phyloP scores from a whole-genome alignment of 2,329 filamentous ascomycete genomes.

The Endoconidiophora polonica region DNA sequence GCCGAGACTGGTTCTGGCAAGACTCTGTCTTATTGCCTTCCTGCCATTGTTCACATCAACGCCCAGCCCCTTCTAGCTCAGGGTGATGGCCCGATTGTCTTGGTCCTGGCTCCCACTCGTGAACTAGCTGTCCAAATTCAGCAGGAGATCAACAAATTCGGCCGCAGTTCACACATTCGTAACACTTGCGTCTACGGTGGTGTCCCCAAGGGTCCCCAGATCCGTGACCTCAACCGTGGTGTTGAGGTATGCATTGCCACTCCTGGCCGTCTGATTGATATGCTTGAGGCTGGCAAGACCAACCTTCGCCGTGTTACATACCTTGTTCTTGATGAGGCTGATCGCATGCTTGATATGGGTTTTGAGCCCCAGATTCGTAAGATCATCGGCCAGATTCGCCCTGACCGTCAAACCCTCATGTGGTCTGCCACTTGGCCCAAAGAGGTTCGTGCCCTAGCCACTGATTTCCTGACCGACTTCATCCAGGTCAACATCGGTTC shows the following conservation, averaged over 20 bases:
- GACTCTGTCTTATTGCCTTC: slow-evolving; percentile 95
- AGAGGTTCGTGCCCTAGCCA: slow-evolving; percentile 82
- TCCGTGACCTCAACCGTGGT: slow-evolving; percentile 82
- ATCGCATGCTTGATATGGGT: slow-evolving; percentile 99
- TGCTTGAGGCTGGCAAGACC: slow-evolving; percentile 95
- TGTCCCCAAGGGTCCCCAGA: slow-evolving; percentile 95
- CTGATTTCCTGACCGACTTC: slow-evolving; percentile 85
- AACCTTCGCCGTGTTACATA: slow-evolving; percentile 97
- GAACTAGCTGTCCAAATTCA: slow-evolving; percentile 98
- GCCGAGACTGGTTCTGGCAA: slow-evolving; percentile 98
- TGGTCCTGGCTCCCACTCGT: slow-evolving; percentile 90
- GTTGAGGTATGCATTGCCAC: slow-evolving; percentile 98
- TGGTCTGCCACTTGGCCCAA: slow-evolving; percentile 99
- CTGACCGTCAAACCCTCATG: slow-evolving; percentile 98
- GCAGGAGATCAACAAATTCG: slow-evolving; percentile 96
- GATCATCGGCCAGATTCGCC: slow-evolving; percentile 93
- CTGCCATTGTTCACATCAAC: slow-evolving; percentile 98
- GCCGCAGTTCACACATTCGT: slow-evolving; percentile 90
- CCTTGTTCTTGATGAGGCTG: slow-evolving; percentile 93
- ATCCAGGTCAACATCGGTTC: slow-evolving; percentile 99
- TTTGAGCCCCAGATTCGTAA: slow-evolving; percentile 99
- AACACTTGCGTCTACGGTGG: slow-evolving; percentile 99
- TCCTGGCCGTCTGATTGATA: slow-evolving; percentile 92
- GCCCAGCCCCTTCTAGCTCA: slow-evolving; percentile 90
- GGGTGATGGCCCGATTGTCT: slow-evolving; percentile 89